Conservation (phyloP, 2,329 filamentous ascomycete genomes). For the Claviceps quebecensis region DNA sequence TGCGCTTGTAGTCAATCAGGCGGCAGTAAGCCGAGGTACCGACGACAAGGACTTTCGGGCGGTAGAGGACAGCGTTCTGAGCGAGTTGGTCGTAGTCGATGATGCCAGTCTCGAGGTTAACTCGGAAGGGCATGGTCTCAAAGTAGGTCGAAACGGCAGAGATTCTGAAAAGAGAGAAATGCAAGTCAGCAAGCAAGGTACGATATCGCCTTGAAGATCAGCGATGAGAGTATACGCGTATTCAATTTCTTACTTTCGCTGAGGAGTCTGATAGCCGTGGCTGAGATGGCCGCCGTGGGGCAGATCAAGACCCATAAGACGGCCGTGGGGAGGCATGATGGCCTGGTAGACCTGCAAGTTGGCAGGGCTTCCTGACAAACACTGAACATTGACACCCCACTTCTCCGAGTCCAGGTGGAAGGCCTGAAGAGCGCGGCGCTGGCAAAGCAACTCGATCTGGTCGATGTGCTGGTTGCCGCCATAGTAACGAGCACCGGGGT, state of each 20-base stretch:
- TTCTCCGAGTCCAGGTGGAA: constrained; percentile 76
- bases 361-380: constrained; percentile 80
- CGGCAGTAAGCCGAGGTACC: constrained; percentile 98
- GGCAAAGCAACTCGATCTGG: constrained; percentile 87
- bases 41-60: constrained; percentile 90
- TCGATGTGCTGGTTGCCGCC: constrained; percentile 99
- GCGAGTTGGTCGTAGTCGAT: constrained; percentile 94
- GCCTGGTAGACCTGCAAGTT: constrained; percentile 98
- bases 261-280: constrained; percentile 94
- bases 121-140: constrained; percentile 93
- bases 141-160: constrained; percentile 98
- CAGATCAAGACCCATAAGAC: constrained; percentile 91
- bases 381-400: constrained; percentile 99
- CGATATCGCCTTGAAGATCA: background rate
- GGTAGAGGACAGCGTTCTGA: constrained; percentile 81
- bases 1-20: constrained; percentile 89
- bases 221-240: too few relatives aligned
- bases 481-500: constrained; percentile 96
- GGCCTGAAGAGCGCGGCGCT: constrained; percentile 79
- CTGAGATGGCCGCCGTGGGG: constrained; percentile 89
- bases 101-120: constrained; percentile 78
- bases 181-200: background rate
- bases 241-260: constrained; percentile 56
- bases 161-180: constrained; percentile 40
- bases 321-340: constrained; percentile 87